A percentile compares a stretch with the other conserved stretches of the same genome.
These are phyloP conservation scores for Rachicladosporium sp. DNA, from an alignment of 2,329 filamentous ascomycete genomes.

Conservation along the genomic window DNA sequence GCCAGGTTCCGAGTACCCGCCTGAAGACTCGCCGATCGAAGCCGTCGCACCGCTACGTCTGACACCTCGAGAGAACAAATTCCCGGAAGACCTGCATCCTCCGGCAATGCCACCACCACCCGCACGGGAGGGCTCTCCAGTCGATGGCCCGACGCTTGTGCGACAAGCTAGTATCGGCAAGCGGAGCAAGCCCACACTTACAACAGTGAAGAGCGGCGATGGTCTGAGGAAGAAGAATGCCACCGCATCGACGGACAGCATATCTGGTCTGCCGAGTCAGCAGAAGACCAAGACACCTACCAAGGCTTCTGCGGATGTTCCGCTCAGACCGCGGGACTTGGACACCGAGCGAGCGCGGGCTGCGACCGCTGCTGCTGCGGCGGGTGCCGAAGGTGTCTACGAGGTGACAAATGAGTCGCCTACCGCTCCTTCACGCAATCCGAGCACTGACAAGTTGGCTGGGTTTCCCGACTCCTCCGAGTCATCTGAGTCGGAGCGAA, in stretches of 20 bases:
- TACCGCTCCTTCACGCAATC: no score
- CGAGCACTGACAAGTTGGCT: conserved; percentile 7
- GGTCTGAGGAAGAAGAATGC: conserved; percentile 9
- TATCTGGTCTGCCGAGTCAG: conserved; percentile 12
- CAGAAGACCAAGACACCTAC: conserved; percentile 5
- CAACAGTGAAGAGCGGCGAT: conserved; percentile 31
- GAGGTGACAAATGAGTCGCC: no score
- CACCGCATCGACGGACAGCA: conserved; percentile 5
- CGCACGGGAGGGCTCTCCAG: conserved; percentile 5
- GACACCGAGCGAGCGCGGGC: no score
- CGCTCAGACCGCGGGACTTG: no score
- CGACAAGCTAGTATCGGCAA: conserved; percentile 37
- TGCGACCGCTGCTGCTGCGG: no score
- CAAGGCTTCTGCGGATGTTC: no score
- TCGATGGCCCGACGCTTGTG: conserved; percentile 4
- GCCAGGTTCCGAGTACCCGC: background rate
- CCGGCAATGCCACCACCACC: background rate
- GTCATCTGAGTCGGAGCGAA: conserved; percentile 21
- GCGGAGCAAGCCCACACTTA: conserved; percentile 35
- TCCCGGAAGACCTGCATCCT: background rate
- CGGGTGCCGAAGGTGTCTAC: no score
- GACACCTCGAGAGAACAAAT: conserved; percentile 2
- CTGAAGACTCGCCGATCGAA: conserved; percentile 1
- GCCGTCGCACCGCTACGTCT: conserved; percentile 3
- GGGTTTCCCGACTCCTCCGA: conserved; percentile 21